phyloP scores from a whole-genome alignment of 2,329 filamentous ascomycete genomes.

The Monilinia fructicola region DNA sequence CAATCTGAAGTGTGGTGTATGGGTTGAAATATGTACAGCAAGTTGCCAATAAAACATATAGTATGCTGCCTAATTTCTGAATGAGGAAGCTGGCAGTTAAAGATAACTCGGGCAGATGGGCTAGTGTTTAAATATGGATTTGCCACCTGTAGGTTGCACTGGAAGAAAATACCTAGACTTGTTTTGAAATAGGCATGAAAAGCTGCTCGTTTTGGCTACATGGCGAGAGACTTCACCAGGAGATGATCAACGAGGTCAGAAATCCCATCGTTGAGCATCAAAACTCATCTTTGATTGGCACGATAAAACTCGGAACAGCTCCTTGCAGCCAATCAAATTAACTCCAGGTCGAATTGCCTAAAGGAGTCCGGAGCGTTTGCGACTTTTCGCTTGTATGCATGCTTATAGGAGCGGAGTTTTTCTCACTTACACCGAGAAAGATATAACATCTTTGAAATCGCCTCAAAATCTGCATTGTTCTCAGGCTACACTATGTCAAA shows the following conservation, averaged over 20 bases:
- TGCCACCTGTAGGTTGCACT: background rate
- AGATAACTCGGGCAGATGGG: background rate
- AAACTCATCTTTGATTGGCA: slow-evolving; percentile 12
- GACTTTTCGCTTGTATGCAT: slow-evolving; percentile 7
- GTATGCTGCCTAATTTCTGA: background rate
- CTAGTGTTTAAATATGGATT: slow-evolving; percentile 9
- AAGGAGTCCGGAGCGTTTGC: slow-evolving; percentile 21
- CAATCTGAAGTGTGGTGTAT: slow-evolving; percentile 8
- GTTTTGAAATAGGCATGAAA: background rate
- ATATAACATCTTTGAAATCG: background rate
- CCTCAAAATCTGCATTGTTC: background rate
- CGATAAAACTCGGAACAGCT: background rate
- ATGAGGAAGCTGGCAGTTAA: slow-evolving; percentile 11
- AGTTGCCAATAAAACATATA: background rate
- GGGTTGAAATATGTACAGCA: slow-evolving; percentile 4
- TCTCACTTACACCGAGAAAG: background rate
- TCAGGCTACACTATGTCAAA: background rate
- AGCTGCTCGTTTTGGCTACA: slow-evolving; percentile 6
- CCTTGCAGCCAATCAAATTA: slow-evolving; percentile 9
- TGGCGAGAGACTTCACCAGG: background rate
- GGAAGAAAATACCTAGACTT: background rate
- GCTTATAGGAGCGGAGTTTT: slow-evolving; percentile 13
- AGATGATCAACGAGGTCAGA: background rate
- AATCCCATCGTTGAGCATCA: background rate
- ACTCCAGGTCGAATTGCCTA: slow-evolving; percentile 12